Evolutionary conservation across 202 grass and related monocot genomes (phyloP).

Genomic region (Panicum hallii): DNA sequence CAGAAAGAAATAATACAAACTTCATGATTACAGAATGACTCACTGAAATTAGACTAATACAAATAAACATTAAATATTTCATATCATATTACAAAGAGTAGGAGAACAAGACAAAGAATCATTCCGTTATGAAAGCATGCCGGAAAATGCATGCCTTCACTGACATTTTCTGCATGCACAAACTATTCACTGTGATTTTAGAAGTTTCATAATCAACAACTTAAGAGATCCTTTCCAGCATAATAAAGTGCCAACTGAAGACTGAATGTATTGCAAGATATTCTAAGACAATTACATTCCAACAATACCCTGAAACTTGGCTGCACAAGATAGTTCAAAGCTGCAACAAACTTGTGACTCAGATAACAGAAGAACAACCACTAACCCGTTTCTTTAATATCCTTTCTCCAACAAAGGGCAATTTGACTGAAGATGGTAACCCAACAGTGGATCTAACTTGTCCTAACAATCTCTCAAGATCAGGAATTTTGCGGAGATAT

Average conservation of each 20-base stretch:
- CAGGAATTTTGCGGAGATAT: slow-evolving; percentile 72
- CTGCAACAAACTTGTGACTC: slow-evolving; percentile 12
- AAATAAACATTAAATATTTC: neutral
- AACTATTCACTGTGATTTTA: slow-evolving; percentile 1
- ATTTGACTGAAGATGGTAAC: slow-evolving; percentile 54
- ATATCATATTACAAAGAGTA: neutral
- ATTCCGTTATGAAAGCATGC: neutral
- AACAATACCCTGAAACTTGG: neutral
- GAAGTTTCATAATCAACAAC: slow-evolving; percentile 14
- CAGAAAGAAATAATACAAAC: neutral
- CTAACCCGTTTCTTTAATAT: slow-evolving; percentile 83
- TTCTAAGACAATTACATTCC: neutral
- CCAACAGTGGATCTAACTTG: slow-evolving; percentile 82
- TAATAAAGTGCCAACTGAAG: neutral
- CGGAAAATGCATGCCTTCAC: neutral
- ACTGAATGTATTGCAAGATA: neutral
- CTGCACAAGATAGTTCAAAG: slow-evolving; percentile 3
- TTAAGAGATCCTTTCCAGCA: neutral
- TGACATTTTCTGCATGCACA: neutral
- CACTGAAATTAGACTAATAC: neutral
- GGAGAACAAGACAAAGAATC: neutral
- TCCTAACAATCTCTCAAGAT: slow-evolving; percentile 88
- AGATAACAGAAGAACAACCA: slow-evolving; percentile 37
- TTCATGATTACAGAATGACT: slow-evolving; percentile 24
- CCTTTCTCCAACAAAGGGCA: slow-evolving; percentile 78